Base-by-base conservation (phyloP, 768 basidiomycete genomes). In the Auriscalpium vulgare region DNA sequence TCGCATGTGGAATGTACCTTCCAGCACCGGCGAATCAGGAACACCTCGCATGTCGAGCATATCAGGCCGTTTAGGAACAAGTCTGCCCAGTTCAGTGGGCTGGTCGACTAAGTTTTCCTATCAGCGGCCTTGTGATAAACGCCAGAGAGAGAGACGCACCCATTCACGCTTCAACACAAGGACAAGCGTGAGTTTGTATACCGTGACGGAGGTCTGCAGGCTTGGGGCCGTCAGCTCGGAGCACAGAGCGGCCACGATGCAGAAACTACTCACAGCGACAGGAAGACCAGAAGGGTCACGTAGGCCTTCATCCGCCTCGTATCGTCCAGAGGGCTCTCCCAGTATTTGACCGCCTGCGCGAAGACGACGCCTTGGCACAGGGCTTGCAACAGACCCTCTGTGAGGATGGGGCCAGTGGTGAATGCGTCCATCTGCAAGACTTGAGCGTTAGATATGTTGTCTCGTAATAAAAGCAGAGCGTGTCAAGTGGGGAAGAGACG, bases 21-120 rank as follows among this genome's bases (percentile, higher is more conserved):
- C 77, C 78, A 82, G 55, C 80, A 80, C 53, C 75, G 67, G 38
- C 73, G 67, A 29, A 81, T 74, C 46, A 78, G 77, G 57, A 76
- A 81, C 3, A 69, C 65, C 62, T 81, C 74, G 60, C 79, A 80
- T 37, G 77, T 50, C 53, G 72, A 66, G 59, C 73, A 75, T 38
- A 81, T 73, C 9, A 74, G 61, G 3, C 77, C 77, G 59, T 80
- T 80, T 37, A 80, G 51, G 53, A 80, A 75, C 37, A 79, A 59
- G 50, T 78, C 77, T 0, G 72, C 67, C 73, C 74, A 78, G 57
- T 74, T 68, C 17, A 79, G 71, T 0, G 63, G 63, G 55, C 70
- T 77, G 3, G 70, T 68, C 38, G 74, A 64, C 63, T 65, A 36
- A 21, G 44, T 51, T 23, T 11, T 37, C 44, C 19, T 35, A 45